Evolutionary conservation across 2,329 filamentous ascomycete species (phyloP), one percentile per base, ranked within the genome.

Genomic region (Sphaerulina populicola): DNA sequence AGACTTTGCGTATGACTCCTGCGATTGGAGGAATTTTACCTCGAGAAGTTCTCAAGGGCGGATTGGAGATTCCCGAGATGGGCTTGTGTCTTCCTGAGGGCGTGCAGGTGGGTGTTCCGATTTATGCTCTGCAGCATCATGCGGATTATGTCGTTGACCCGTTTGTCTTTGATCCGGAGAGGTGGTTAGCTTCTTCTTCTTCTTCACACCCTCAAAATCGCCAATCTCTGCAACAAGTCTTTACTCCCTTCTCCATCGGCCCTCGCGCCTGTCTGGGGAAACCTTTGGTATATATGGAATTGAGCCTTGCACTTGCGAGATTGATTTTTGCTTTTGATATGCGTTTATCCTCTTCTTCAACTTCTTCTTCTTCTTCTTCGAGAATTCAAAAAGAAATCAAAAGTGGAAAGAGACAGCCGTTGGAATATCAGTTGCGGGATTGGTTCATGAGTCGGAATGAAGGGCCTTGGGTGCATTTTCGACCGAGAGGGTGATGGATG

Each of bases 221-320:
- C 15, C 52, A 58, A 1, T 54, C 57, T 12, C 51, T 61, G 3
- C 77, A 83, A 45, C 76, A 74, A 31, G 86, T 86, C 0, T 91
- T 86, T 68, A 88, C 83, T 56, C 84, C 87, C 1, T 88, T 88
- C 60, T 82, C 78, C 41, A 72, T 86, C 55, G 85, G 85, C 0
- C 80, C 83, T 0, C 71, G 84, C 9, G 82, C 82, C 2, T 88
- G 85, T 62, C 85, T 88, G 49, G 85, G 84, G 0, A 87, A 86
- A 42, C 60, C 57, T 9, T 31, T 64, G 37, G 62, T 62, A 4
- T 62, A 62, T 31, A 52, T 62, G 55, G 60, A 64, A 47, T 43
- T 62, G 12, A 52, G 46, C 21, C 56, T 63, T 43, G 57, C 57
- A 14, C 37, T 63, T 15, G 62, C 60, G 44, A 56, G 57, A 18